Percentiles rank a stretch among this genome's conserved stretches.
phyloP scores from a whole-genome alignment of 176 grass and related monocot species.

The Rhynchospora tenuis region DNA sequence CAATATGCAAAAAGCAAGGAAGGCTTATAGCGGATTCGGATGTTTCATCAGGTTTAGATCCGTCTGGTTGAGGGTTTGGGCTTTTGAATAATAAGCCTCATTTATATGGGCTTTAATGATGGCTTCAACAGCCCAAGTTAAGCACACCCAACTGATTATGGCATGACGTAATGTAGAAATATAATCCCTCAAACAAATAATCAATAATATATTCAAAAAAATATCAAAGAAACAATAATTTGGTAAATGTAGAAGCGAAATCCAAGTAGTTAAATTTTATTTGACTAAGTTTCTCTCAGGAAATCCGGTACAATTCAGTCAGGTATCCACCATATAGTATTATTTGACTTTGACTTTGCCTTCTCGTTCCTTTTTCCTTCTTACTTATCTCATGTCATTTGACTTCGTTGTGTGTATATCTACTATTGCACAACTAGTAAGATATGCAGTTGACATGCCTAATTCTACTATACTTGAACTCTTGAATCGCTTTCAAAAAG shows the following conservation, averaged over 20 bases:
- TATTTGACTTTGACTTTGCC: slow-evolving; percentile 17
- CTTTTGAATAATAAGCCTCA: too few relatives aligned
- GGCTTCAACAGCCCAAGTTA: not conserved
- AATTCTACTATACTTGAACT: not conserved
- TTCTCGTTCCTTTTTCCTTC: not conserved
- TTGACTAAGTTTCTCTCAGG: not conserved
- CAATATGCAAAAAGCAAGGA: too few relatives aligned
- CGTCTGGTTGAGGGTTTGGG: too few relatives aligned
- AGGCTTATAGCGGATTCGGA: too few relatives aligned
- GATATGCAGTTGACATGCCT: slow-evolving; percentile 19
- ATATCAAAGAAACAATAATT: not conserved
- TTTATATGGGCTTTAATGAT: not conserved
- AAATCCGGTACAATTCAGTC: slow-evolving; percentile 24
- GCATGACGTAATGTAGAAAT: not conserved
- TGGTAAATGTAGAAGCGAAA: not conserved
- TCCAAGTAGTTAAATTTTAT: not conserved
- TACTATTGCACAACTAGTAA: not conserved
- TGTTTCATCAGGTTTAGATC: too few relatives aligned
- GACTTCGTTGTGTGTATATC: slow-evolving; percentile 4
- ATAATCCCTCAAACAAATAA: too few relatives aligned
- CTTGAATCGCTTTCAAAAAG: slow-evolving; percentile 6
- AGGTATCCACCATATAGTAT: slow-evolving; percentile 19
- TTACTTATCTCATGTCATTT: not conserved
- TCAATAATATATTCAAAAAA: too few relatives aligned
- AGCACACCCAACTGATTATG: not conserved